Conservation (phyloP, 768 basidiomycete species). For the Clavaria fumosa region DNA sequence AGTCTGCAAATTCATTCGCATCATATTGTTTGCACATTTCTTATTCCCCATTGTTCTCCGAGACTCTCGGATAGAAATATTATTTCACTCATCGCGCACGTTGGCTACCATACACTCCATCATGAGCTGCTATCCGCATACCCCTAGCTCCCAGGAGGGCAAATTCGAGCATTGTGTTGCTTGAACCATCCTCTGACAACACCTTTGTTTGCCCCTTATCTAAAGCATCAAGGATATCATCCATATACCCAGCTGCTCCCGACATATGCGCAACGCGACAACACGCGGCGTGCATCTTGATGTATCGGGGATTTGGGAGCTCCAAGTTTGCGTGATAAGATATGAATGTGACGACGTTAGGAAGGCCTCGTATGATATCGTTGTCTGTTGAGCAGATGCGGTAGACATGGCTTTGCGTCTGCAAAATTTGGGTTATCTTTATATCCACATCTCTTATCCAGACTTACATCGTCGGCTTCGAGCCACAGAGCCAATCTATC, state of each 20-base stretch:
- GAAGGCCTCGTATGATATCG: neutral
- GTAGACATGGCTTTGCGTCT: neutral
- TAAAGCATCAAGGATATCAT: neutral
- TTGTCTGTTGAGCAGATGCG: neutral
- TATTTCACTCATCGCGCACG: neutral
- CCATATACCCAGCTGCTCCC: constrained; percentile 1
- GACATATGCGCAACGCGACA: constrained; percentile 4
- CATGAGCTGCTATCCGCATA: too few relatives aligned
- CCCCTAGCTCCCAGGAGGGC: neutral
- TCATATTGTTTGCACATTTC: too few relatives aligned
- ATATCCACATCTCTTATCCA: neutral
- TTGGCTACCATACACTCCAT: neutral
- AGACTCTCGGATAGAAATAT: too few relatives aligned
- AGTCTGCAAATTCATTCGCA: too few relatives aligned
- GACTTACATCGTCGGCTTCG: constrained; percentile 8
- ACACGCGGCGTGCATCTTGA: constrained; percentile 5
- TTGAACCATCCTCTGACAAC: neutral
- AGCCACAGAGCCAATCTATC: constrained; percentile 20
- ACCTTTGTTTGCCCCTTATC: neutral
- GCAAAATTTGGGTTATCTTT: neutral
- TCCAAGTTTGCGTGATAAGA: neutral
- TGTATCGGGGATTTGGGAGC: neutral
- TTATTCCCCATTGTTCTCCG: too few relatives aligned
- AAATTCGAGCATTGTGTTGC: neutral
- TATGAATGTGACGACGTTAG: neutral